These are phyloP conservation scores for Acer saccharum DNA, from an alignment of 345 rosid species.

Conservation along the genomic window DNA sequence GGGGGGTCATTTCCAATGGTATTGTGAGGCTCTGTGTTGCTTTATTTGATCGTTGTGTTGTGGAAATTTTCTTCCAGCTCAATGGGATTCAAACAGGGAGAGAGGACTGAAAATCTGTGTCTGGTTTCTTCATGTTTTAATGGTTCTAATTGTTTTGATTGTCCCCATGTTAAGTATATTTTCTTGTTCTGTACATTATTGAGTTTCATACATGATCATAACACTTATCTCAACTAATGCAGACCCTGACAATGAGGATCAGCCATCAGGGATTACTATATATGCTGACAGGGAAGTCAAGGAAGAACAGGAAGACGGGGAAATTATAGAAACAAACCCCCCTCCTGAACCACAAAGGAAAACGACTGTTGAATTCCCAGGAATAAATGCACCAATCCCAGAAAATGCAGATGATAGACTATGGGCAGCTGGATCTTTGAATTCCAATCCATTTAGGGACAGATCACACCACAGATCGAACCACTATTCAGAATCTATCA, in stretches of 20 bases:
- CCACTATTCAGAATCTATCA: constrained; percentile 35
- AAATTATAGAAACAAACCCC: constrained; percentile 40
- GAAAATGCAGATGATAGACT: constrained; percentile 62
- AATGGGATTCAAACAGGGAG: neutral
- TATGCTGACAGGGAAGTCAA: constrained; percentile 55
- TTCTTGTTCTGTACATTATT: neutral
- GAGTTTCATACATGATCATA: neutral
- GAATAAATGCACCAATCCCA: constrained; percentile 86
- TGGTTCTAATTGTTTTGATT: neutral
- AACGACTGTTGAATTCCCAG: constrained; percentile 73
- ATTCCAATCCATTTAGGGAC: constrained; percentile 41
- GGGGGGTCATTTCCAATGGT: neutral
- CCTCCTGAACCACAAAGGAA: constrained; percentile 43
- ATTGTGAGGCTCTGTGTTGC: neutral
- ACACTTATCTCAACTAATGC: constrained; percentile 23
- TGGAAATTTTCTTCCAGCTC: neutral
- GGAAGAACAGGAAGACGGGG: constrained; percentile 72
- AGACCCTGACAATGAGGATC: constrained; percentile 62
- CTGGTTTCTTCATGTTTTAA: neutral
- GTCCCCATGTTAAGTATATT: constrained; percentile 1
- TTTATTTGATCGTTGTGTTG: neutral
- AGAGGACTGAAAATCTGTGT: neutral
- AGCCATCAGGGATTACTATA: constrained; percentile 79
- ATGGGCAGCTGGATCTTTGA: constrained; percentile 59
- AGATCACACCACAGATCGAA: constrained; percentile 29